Percentiles rank a stretch among this genome's conserved stretches.
Evolutionary conservation across 164 flowering plant species (phyloP).

Genomic region (Sextonia rubra): DNA sequence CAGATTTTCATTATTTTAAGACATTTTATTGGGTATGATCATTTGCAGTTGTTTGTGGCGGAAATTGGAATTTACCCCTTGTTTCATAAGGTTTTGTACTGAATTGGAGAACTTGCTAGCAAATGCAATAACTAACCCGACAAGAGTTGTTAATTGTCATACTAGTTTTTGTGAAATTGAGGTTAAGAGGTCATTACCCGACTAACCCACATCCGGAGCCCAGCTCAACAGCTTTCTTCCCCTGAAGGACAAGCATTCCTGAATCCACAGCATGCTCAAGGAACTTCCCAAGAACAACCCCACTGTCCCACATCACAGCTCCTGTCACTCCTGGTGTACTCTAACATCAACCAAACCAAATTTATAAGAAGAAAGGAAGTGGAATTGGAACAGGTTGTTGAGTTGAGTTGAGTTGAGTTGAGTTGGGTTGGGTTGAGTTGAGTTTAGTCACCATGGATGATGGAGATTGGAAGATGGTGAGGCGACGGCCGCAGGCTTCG

Average conservation of each 20-base stretch:
- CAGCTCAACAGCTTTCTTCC: conserved; percentile 74
- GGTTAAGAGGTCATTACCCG: conserved; percentile 42
- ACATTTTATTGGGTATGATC: no score
- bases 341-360: conserved; percentile 17
- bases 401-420: no score
- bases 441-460: conserved; percentile 61
- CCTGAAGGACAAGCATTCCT: conserved; percentile 47
- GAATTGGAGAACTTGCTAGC: no score
- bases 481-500: conserved; percentile 78
- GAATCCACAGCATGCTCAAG: conserved; percentile 80
- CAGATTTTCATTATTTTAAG: no score
- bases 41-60: no score
- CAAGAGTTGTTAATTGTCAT: no score
- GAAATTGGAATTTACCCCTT: neutral
- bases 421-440: no score
- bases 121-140: no score
- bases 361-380: neutral
- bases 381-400: no score
- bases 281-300: conserved; percentile 77
- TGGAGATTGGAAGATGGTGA: conserved; percentile 79
- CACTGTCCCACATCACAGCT: conserved; percentile 96
- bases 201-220: conserved; percentile 94
- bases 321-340: conserved; percentile 87
- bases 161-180: neutral
- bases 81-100: no score